phyloP scores from a whole-genome alignment of 106 monocot genomes.

The Dendrobium chrysotoxum region DNA sequence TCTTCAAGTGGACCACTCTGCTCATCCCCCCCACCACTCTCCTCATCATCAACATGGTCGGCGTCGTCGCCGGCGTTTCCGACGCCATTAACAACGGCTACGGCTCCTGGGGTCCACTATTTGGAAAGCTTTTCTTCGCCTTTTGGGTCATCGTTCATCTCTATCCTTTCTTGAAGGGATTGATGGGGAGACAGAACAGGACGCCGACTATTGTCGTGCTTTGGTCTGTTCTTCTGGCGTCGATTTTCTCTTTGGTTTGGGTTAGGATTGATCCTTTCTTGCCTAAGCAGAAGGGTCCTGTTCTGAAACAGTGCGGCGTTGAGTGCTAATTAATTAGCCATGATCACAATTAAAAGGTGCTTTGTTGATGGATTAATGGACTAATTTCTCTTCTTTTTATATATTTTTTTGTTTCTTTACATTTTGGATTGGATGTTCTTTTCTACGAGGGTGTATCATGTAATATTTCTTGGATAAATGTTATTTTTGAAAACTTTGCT shows the following conservation, averaged over 20 bases:
- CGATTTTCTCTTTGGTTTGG: conserved; percentile 93
- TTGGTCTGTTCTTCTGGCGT: conserved; percentile 77
- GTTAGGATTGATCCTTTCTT: conserved; percentile 92
- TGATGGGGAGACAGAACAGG: conserved; percentile 91
- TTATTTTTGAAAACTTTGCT: too few relatives aligned
- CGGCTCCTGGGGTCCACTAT: conserved; percentile 83
- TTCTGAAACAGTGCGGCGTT: conserved; percentile 76
- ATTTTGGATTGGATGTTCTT: too few relatives aligned
- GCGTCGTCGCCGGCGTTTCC: conserved; percentile 77
- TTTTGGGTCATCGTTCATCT: conserved; percentile 90
- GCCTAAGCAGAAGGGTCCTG: conserved; percentile 60
- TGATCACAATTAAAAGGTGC: too few relatives aligned
- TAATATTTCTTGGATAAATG: too few relatives aligned
- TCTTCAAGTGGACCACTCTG: conserved; percentile 90
- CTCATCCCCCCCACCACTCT: conserved; percentile 82
- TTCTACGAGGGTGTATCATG: too few relatives aligned
- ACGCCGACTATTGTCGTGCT: conserved; percentile 92
- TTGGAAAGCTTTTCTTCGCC: conserved; percentile 91
- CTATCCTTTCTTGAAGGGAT: conserved; percentile 85
- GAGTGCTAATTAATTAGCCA: conserved; percentile 32
- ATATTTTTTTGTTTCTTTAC: too few relatives aligned
- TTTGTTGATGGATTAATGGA: too few relatives aligned
- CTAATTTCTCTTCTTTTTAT: too few relatives aligned
- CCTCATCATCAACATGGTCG: conserved; percentile 92
- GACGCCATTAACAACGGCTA: conserved; percentile 95